phyloP scores from a whole-genome alignment of 768 basidiomycete species.

The Hericium coralloides region DNA sequence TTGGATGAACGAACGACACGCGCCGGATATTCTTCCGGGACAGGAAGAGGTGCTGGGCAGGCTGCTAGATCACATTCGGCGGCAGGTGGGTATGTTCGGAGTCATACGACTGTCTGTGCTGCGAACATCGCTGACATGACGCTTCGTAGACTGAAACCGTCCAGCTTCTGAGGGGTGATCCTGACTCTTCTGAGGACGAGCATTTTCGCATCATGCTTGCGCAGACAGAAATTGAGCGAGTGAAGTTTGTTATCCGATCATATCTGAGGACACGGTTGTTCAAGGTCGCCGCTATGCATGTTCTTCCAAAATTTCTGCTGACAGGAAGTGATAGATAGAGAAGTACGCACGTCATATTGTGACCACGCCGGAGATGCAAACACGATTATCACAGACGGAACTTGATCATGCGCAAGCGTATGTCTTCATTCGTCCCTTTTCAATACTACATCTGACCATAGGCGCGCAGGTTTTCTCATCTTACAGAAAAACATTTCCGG shows the following conservation, averaged over 20 bases:
- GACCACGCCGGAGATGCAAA: conserved; percentile 60
- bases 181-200: conserved; percentile 83
- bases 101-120: neutral
- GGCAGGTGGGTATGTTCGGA: conserved; percentile 54
- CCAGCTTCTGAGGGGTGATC: conserved; percentile 68
- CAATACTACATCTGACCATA: neutral
- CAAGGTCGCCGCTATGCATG: conserved; percentile 44
- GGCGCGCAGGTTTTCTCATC: conserved; percentile 53
- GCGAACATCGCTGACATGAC: neutral
- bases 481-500: conserved; percentile 72
- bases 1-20: conserved; percentile 81
- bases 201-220: conserved; percentile 90
- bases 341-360: conserved; percentile 77
- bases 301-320: neutral
- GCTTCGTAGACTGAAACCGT: conserved; percentile 63
- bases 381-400: conserved; percentile 76
- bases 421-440: conserved; percentile 11
- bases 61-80: conserved; percentile 67
- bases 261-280: conserved; percentile 80
- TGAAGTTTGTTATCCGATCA: conserved; percentile 85
- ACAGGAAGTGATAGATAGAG: conserved; percentile 56
- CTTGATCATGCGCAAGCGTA: conserved; percentile 72
- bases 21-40: conserved; percentile 69
- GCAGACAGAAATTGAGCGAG: conserved; percentile 89
- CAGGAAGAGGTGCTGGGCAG: conserved; percentile 59